Evolutionary conservation across 2,329 filamentous ascomycete species (phyloP), one percentile per base, ranked within the genome.

Genomic region (Cercospora sp.): DNA sequence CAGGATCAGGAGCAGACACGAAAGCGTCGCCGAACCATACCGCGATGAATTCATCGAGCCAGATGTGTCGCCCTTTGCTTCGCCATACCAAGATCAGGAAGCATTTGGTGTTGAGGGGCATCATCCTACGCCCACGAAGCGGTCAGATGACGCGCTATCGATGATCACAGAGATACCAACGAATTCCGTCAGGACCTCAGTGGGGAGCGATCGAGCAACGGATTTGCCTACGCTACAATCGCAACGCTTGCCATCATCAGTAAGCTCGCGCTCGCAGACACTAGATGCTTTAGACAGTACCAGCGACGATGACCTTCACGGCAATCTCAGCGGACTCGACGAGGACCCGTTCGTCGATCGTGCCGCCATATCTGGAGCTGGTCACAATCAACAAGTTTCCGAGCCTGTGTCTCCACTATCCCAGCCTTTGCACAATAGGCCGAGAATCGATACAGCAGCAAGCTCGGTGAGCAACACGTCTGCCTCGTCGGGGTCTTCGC

Each of bases 281-380:
- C 33, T 42, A 6, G n/a, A 64, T 30, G 16, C 31, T 8, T 6
- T 53, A 30, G 62, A 58, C 4, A 63, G 57, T 51, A 33, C 36
- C 48, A 66, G 63, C 45, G 66, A 69, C 36, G 58, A 67, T 16
- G 36, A 55, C 16, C 66, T 60, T 7, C 45, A 51, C 5, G 59
- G 60, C 1, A 59, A 67, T 36, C 67, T 72, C 60, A 70, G 63
- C 31, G 68, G 63, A 3, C 60, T 72, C 1, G 62, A 64, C 23
- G 68, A 69, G 18, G 68, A 72, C 39, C 70, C 68, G 3, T 72
- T 70, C 60, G 42, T 66, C 13, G 68, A 70, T 36, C 51, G 45
- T 13, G 58, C 53, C 3, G 45, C 57, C 23, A 61, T 45, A 9
- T 57, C 60, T 8, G 16, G 59, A 28, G 61, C 30, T 18, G 10